Evolutionary conservation across 495 filamentous ascomycete genomes (phyloP), one percentile per base, ranked within the genome.

Genomic region (Talaromyces stipitatus): DNA sequence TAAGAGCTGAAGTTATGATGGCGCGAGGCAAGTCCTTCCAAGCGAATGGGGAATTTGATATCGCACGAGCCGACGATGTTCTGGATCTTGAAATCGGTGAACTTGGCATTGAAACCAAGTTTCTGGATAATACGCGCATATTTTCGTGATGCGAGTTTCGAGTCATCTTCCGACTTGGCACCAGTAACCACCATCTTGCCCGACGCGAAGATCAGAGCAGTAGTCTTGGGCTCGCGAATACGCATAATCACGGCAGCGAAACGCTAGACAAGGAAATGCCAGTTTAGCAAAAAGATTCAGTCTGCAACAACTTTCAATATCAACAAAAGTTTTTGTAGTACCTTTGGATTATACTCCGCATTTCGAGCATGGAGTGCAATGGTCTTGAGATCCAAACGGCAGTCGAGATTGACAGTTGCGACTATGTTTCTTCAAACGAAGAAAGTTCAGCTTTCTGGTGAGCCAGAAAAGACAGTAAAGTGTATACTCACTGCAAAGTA

Each of bases 131-230:
- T 98, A 61, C 94, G 91, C 22, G 94, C 94, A 73, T 97, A 98
- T 77, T 98, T 98, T 73, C 95, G 85, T 38, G 89, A 95, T 2
- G 94, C 94, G 66, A 98, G 83, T 73, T 96, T 95, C 47, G 91
- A 96, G 66, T 97, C 95, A 68, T 97, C 94, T 66, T 98, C 94
- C 1, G 91, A 96, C 77, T 98, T 98, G 55, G 95, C 94, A 74
- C 94, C 94, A 30, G 94, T 98, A 29, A 98, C 94, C 43, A 98
- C 94, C 94, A 98, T 98, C 85, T 98, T 98, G 75, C 94, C 94
- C 0, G 88, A 92, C 16, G 94, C 94, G 68, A 98, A 98, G 80
- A 98, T 97, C 38, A 98, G 76, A 1, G 94, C 94, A 9, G 94
- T 98, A 2, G 94, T 98, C 80, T 98, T 98, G 23, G 94, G 94